Percentiles rank a stretch among this genome's conserved stretches.
Evolutionary conservation across 495 filamentous ascomycete genomes (phyloP).

Genomic region (Daldinia bambusicola): DNA sequence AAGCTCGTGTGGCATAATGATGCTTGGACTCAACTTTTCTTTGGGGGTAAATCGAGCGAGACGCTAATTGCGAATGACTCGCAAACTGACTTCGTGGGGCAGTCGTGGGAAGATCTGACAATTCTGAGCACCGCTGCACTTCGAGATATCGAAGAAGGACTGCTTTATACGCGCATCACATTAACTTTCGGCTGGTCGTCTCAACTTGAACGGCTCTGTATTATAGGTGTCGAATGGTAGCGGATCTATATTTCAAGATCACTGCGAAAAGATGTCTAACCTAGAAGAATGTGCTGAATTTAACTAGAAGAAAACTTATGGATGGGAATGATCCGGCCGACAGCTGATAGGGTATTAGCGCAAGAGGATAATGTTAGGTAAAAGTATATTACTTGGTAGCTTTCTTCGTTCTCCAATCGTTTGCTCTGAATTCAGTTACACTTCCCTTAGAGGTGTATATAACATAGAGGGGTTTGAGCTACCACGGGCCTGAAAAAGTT

Average conservation of each 20-base stretch:
- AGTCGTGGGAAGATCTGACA: slow-evolving; percentile 52
- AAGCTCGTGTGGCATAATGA: slow-evolving; percentile 63
- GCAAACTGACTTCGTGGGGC: slow-evolving; percentile 21
- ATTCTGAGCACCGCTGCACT: slow-evolving; percentile 50
- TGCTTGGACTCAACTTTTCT: slow-evolving; percentile 66
- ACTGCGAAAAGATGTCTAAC: no score
- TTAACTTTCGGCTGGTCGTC: slow-evolving; percentile 65
- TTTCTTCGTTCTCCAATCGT: neutral
- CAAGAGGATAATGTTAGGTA: neutral
- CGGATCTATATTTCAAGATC: slow-evolving; percentile 13
- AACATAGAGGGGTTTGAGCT: neutral
- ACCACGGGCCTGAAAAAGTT: slow-evolving; percentile 1
- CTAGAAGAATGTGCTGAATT: neutral
- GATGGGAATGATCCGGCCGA: neutral
- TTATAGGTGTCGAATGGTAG: slow-evolving; percentile 59
- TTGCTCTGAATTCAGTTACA: slow-evolving; percentile 3
- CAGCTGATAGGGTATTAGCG: neutral
- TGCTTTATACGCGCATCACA: slow-evolving; percentile 63
- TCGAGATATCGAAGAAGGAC: slow-evolving; percentile 58
- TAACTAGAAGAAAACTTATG: neutral
- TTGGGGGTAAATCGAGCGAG: slow-evolving; percentile 43
- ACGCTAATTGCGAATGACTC: neutral
- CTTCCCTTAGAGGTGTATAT: slow-evolving; percentile 5
- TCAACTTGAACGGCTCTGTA: slow-evolving; percentile 57
- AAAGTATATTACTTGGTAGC: neutral